phyloP scores from a whole-genome alignment of 1,284 basidiomycete species.

The Vanrija pseudolonga region DNA sequence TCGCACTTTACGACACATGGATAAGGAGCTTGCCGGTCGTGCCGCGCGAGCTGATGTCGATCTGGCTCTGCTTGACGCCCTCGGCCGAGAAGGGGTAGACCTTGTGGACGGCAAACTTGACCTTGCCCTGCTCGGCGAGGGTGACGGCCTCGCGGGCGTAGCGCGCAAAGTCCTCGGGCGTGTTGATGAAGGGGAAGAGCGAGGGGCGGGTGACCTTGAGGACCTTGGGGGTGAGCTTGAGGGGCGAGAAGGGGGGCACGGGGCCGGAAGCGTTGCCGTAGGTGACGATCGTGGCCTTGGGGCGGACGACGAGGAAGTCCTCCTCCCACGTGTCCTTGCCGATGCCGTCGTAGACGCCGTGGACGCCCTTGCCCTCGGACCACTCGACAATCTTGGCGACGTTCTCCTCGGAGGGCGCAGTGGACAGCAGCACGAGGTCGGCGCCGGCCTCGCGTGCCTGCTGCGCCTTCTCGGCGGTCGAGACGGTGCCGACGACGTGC shows the following conservation, averaged over 20 bases:
- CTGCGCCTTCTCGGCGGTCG: slow-evolving; percentile 75
- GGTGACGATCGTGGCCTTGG: slow-evolving; percentile 73
- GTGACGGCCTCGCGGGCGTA: slow-evolving; percentile 68
- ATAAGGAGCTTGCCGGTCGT: slow-evolving; percentile 80
- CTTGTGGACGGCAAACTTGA: slow-evolving; percentile 69
- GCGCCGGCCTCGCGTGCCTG: slow-evolving; percentile 79
- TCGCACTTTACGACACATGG: slow-evolving; percentile 52
- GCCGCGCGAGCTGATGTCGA: slow-evolving; percentile 70
- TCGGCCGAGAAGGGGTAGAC: slow-evolving; percentile 81
- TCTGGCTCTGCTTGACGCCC: slow-evolving; percentile 72
- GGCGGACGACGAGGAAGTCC: slow-evolving; percentile 72
- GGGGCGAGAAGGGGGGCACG: slow-evolving; percentile 59
- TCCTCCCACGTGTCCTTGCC: slow-evolving; percentile 88
- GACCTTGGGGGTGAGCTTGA: slow-evolving; percentile 78
- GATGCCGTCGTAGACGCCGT: slow-evolving; percentile 86
- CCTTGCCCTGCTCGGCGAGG: slow-evolving; percentile 58
- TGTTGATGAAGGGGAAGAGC: slow-evolving; percentile 60
- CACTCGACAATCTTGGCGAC: slow-evolving; percentile 31
- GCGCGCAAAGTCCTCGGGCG: slow-evolving; percentile 64
- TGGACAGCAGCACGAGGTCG: slow-evolving; percentile 80
- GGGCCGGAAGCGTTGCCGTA: slow-evolving; percentile 78
- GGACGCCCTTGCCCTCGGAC: slow-evolving; percentile 68
- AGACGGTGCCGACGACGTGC: slow-evolving; percentile 91
- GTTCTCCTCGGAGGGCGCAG: slow-evolving; percentile 54
- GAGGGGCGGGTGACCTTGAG: slow-evolving; percentile 71